A percentile compares a stretch with the other conserved stretches of the same genome.
phyloP scores from a whole-genome alignment of 371 early-diverging fungal genomes.

The Umbelopsis sp. region DNA sequence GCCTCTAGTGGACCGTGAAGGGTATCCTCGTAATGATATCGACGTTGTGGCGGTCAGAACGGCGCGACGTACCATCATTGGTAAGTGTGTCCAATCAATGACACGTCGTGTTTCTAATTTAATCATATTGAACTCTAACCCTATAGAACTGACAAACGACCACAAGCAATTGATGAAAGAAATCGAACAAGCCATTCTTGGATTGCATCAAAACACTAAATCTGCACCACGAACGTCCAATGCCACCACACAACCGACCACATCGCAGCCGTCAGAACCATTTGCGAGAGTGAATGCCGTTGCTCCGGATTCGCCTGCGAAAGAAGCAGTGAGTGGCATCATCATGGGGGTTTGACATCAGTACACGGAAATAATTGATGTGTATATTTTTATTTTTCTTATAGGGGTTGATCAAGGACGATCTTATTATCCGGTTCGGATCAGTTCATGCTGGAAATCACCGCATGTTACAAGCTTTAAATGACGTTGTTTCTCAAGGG shows the following conservation, averaged over 20 bases:
- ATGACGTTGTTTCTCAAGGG: slow-evolving; percentile 53
- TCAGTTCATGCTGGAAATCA: slow-evolving; percentile 50
- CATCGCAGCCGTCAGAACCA: slow-evolving; percentile 35
- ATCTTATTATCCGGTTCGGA: slow-evolving; percentile 71
- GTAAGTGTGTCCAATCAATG: slow-evolving; percentile 29
- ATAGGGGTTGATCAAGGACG: slow-evolving; percentile 64
- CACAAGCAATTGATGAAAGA: slow-evolving; percentile 65
- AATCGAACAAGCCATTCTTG: slow-evolving; percentile 71
- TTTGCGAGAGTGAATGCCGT: slow-evolving; percentile 86
- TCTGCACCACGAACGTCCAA: slow-evolving; percentile 20
- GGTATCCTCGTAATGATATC: slow-evolving; percentile 88
- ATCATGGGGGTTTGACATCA: not conserved
- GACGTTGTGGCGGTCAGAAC: slow-evolving; percentile 72
- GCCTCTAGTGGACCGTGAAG: slow-evolving; percentile 74
- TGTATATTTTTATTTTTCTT: not conserved
- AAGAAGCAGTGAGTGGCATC: slow-evolving; percentile 49
- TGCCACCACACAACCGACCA: slow-evolving; percentile 13
- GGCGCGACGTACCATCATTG: slow-evolving; percentile 65
- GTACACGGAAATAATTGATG: no score
- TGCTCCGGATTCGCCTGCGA: slow-evolving; percentile 82
- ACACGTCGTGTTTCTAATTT: not conserved
- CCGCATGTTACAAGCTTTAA: slow-evolving; percentile 54
- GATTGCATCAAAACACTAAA: slow-evolving; percentile 58
- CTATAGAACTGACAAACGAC: slow-evolving; percentile 67
- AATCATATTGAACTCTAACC: not conserved